Percentiles rank a stretch among this genome's conserved stretches.
These are phyloP conservation scores for Xylaria sp. DNA, from an alignment of 495 filamentous ascomycete species.

Conservation along the genomic window DNA sequence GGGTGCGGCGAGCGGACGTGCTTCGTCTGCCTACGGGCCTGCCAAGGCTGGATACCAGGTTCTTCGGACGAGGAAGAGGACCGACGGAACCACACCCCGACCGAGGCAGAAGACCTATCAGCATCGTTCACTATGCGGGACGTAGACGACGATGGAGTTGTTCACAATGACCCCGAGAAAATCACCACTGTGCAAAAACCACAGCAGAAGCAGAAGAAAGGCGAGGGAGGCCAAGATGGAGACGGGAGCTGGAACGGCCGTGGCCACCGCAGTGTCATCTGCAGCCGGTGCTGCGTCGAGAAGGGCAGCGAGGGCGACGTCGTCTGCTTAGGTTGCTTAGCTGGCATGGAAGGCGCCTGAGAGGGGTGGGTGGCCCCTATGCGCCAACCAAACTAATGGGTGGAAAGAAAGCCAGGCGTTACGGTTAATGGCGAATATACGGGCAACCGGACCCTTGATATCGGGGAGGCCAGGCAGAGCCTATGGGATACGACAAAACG, in stretches of 20 bases:
- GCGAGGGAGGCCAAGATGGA: conserved; percentile 25
- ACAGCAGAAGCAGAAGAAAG: conserved; percentile 25
- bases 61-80: conserved; percentile 21
- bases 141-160: conserved; percentile 37
- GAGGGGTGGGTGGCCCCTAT: conserved; percentile 25
- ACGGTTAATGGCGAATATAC: not conserved
- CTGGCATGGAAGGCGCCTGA: conserved; percentile 47
- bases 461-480: not conserved
- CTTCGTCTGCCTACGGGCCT: conserved; percentile 56
- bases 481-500: not conserved
- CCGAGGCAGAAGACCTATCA: conserved; percentile 31
- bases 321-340: conserved; percentile 54
- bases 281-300: conserved; percentile 57
- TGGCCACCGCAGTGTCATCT: conserved; percentile 51
- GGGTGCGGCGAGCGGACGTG: conserved; percentile 56
- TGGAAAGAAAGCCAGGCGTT: not conserved
- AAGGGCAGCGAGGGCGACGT: conserved; percentile 53
- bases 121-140: conserved; percentile 52
- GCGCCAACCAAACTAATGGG: not conserved
- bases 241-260: conserved; percentile 40
- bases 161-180: not conserved
- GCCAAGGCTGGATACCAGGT: conserved; percentile 48
- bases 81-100: not conserved
- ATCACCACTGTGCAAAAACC: conserved; percentile 18
- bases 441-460: not conserved